Base-by-base conservation (phyloP, 225 moss, liverwort and hornwort species). In the Takakia lepidozioides region DNA sequence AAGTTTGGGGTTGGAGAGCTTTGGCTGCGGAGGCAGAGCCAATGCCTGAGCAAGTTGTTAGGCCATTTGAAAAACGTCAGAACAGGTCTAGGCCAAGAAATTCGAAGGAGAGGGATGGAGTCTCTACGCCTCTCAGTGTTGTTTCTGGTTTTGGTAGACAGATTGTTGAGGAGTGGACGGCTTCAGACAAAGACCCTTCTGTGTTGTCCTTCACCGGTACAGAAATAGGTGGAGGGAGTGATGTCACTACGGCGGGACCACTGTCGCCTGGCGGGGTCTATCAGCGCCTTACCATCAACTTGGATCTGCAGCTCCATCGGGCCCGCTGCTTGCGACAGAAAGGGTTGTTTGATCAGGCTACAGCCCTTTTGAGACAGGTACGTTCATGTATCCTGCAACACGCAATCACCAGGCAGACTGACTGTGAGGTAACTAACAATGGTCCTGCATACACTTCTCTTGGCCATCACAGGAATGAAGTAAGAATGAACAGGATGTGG, bases 271-370 rank as follows among this genome's bases (percentile, higher is more conserved):
- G 74, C 41, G 60, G 46, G 38, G 66, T 52, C 8, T 82, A 73
- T 43, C 66, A 69, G 40, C 49, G 86, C 43, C 75, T 91, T 2
- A 62, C 73, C 50, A 91, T 91, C 40, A 91, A 98, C 70, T 69
- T 91, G 32, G 32, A 32, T 32, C 11, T 98, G 63, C 69, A 85
- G 53, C 60, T 98, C 0, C 81, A 91, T 50, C 62, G 75, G 59
- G 87, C 83, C 24, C 87, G 69, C 49, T 60, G 66, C 54, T 58
- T 81, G 11, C 75, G 78, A 38, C 82, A 74, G 52, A 83, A 57
- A 54, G 87, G 85, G 18, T 67, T 48, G 38, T 56, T 64, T 56
- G 72, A 72, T 44, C 73, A 71, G 57, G 70, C 91, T 32, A 68
- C 75, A 57, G 48, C 61, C 4, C 62, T 76, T 30, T 62, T 98